phyloP scores from a whole-genome alignment of 148 eudicot species.

The Selenicereus undatus region DNA sequence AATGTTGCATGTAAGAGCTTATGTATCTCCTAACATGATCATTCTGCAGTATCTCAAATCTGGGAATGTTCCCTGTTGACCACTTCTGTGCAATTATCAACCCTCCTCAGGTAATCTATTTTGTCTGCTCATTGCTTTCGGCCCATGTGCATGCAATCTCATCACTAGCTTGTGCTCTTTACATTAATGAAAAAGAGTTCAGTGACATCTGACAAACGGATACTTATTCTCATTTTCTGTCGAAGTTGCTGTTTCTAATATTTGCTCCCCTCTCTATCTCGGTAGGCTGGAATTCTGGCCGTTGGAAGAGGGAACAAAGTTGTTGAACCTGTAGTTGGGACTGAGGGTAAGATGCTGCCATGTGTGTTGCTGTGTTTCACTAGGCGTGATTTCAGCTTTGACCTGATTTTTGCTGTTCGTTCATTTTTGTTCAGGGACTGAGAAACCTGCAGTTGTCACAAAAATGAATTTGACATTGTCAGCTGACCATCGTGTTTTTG shows the following conservation, averaged over 20 bases:
- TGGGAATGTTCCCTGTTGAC: constrained; percentile 98
- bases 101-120: constrained; percentile 75
- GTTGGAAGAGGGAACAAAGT: constrained; percentile 93
- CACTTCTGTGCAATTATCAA: constrained; percentile 91
- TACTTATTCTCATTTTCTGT: background rate
- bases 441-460: constrained; percentile 64
- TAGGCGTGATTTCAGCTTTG: background rate
- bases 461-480: constrained; percentile 89
- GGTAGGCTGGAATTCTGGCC: constrained; percentile 93
- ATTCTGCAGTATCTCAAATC: constrained; percentile 80
- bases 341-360: constrained; percentile 51
- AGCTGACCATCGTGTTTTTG: constrained; percentile 96
- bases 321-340: constrained; percentile 64
- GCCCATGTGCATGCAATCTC: background rate
- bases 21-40: constrained; percentile 3
- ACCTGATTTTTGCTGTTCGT: background rate
- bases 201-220: background rate
- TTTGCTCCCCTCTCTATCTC: constrained; percentile 3
- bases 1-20: background rate
- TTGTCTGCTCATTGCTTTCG: background rate
- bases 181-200: background rate
- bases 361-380: constrained; percentile 3
- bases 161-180: background rate
- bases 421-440: constrained; percentile 47
- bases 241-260: background rate